phyloP scores from a whole-genome alignment of 2,329 filamentous ascomycete genomes.

The Monilinia vaccinii-corymbosi region DNA sequence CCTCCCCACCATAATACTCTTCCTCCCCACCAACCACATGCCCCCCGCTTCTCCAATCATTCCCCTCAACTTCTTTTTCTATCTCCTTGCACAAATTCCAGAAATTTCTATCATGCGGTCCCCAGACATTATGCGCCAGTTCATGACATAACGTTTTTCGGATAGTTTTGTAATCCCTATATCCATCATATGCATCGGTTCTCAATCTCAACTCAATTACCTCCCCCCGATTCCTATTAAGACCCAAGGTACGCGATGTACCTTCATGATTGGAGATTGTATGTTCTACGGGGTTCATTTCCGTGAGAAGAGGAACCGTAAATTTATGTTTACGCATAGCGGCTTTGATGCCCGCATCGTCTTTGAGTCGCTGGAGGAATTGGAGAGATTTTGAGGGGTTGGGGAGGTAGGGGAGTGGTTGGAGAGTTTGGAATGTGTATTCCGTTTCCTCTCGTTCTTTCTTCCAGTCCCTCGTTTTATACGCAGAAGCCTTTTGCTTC shows the following conservation, averaged over 20 bases:
- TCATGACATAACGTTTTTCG: conserved; percentile 91
- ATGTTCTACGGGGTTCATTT: conserved; percentile 86
- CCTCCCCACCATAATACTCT: conserved; percentile 43
- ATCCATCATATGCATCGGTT: conserved; percentile 93
- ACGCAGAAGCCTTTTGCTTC: conserved; percentile 30
- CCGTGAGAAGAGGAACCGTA: conserved; percentile 75
- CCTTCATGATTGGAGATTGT: conserved; percentile 63
- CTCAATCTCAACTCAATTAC: conserved; percentile 82
- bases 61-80: conserved; percentile 73
- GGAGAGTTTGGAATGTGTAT: conserved; percentile 76
- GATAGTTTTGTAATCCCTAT: conserved; percentile 85
- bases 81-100: conserved; percentile 85
- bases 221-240: conserved; percentile 82
- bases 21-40: conserved; percentile 48
- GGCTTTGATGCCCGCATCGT: conserved; percentile 76
- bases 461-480: conserved; percentile 38
- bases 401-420: conserved; percentile 69
- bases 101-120: conserved; percentile 76
- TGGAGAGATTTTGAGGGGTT: conserved; percentile 60
- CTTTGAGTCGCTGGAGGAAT: conserved; percentile 66
- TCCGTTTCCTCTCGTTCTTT: conserved; percentile 39
- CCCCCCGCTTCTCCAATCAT: conserved; percentile 70
- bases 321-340: conserved; percentile 81
- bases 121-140: conserved; percentile 82
- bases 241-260: conserved; percentile 65